phyloP scores from a whole-genome alignment of 805 yeast species.

The Wickerhamia fluorescens region DNA sequence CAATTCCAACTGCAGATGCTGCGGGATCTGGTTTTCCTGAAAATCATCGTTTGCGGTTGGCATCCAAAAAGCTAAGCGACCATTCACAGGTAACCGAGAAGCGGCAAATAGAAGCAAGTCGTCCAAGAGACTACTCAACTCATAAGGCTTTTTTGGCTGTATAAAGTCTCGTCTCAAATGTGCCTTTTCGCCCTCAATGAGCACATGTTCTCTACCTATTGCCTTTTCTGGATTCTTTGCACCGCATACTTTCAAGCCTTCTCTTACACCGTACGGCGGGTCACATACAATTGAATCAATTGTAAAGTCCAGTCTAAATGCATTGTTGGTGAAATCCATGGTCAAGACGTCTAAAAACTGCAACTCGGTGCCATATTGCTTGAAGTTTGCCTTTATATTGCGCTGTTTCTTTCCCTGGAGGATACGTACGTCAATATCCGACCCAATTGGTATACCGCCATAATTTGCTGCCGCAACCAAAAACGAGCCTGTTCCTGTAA shows the following conservation, averaged over 20 bases:
- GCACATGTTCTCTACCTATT: slow-evolving; percentile 62
- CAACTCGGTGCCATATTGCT: slow-evolving; percentile 55
- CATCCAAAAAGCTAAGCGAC: slow-evolving; percentile 94
- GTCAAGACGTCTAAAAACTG: slow-evolving; percentile 70
- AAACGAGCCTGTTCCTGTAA: slow-evolving; percentile 95
- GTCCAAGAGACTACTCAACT: slow-evolving; percentile 66
- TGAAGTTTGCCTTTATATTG: slow-evolving; percentile 58
- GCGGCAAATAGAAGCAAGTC: slow-evolving; percentile 74
- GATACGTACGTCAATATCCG: slow-evolving; percentile 83
- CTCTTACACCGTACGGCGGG: slow-evolving; percentile 97
- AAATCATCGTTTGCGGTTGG: slow-evolving; percentile 91
- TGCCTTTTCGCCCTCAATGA: slow-evolving; percentile 77
- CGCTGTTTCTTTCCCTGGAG: slow-evolving; percentile 60
- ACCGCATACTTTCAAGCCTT: slow-evolving; percentile 90
- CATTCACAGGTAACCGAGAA: slow-evolving; percentile 60
- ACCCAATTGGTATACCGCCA: slow-evolving; percentile 76
- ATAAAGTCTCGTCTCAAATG: slow-evolving; percentile 74
- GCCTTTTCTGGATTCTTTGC: slow-evolving; percentile 62
- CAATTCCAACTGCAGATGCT: slow-evolving; percentile 65
- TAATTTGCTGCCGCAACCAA: slow-evolving; percentile 79
- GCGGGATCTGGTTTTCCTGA: slow-evolving; percentile 64
- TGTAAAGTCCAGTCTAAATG: slow-evolving; percentile 53
- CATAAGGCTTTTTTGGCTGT: slow-evolving; percentile 89
- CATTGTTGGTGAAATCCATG: slow-evolving; percentile 93
- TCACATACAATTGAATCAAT: slow-evolving; percentile 88